Base-by-base conservation (phyloP, 306 rosid species). In the Bauhinia variegata region DNA sequence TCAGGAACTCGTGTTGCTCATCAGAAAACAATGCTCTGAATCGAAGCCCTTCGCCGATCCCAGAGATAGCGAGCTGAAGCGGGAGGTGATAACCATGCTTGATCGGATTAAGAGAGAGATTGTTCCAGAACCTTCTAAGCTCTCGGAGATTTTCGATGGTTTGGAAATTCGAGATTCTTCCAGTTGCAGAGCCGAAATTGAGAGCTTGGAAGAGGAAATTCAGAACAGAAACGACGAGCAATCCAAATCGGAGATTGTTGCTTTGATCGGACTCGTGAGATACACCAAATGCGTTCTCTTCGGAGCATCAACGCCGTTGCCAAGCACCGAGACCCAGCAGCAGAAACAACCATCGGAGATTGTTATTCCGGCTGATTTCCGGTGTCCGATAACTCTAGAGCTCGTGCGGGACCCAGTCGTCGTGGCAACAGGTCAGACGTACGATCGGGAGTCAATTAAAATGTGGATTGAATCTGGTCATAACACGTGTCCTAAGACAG, bases 371-470 rank as follows among this genome's bases (percentile, higher is more conserved):
- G 56, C 78, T 0, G 99, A 95, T 61, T 95, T 83, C 73, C 72
- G 90, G 74, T 90, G 97, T 5, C 99, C 99, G 43, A 91, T 95
- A 3, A 88, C 80, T 6, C 73, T 95, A 0, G 99, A 95, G 13
- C 70, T 95, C 2, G 90, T 95, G 90, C 77, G 77, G 11, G 96
- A 90, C 17, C 99, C 99, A 0, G 99, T 95, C 0, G 89, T 89
- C 46, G 96, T 86, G 86, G 92, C 99, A 2, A 95, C 99, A 0
- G 99, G 99, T 10, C 99, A 95, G 83, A 95, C 97, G 67, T 95
- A 90, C 73, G 97, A 95, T 79, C 85, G 92, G 0, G 87, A 63
- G 1, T 85, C 92, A 0, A 95, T 95, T 61, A 80, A 73, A 6
- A 58, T 80, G 0, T 95, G 99, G 99, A 79, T 90, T 46, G 97